Conservation (phyloP, 176 grass and related monocot genomes). For the Panicum miliaceum region DNA sequence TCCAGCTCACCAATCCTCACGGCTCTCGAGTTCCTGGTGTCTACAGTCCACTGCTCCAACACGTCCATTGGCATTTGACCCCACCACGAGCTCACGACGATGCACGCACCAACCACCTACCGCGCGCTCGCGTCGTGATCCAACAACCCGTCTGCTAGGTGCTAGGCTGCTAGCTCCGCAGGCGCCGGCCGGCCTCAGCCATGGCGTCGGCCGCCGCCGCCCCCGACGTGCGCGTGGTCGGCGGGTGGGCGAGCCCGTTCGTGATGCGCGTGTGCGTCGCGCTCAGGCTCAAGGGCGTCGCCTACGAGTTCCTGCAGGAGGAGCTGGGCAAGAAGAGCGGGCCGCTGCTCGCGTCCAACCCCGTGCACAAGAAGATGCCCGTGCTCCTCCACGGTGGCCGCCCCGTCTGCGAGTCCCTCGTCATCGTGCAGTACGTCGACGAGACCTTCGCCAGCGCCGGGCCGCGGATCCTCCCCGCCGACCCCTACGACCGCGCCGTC, state of each 20-base stretch:
- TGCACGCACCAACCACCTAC: not conserved
- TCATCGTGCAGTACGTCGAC: constrained; percentile 50
- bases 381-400: constrained; percentile 43
- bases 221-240: constrained; percentile 14
- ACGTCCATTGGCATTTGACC: not conserved
- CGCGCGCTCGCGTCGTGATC: not conserved
- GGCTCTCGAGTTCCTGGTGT: not conserved
- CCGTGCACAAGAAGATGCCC: constrained; percentile 49
- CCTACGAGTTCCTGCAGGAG: constrained; percentile 46
- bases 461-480: constrained; percentile 26
- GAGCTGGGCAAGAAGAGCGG: constrained; percentile 40
- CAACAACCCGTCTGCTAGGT: not conserved
- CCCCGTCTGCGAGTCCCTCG: constrained; percentile 39
- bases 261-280: constrained; percentile 29
- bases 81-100: not conserved
- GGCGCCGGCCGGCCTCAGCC: not conserved
- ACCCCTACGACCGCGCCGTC: constrained; percentile 44
- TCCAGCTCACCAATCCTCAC: not conserved
- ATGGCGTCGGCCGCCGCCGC: not conserved
- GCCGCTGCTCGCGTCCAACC: constrained; percentile 43
- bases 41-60: not conserved
- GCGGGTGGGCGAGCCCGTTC: constrained; percentile 44
- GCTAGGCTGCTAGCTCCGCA: not conserved
- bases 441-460: constrained; percentile 24
- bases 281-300: constrained; percentile 37